Evolutionary conservation across 2,329 filamentous ascomycete species (phyloP), one percentile per base, ranked within the genome.

Genomic region (Penicillium brevicompactum): DNA sequence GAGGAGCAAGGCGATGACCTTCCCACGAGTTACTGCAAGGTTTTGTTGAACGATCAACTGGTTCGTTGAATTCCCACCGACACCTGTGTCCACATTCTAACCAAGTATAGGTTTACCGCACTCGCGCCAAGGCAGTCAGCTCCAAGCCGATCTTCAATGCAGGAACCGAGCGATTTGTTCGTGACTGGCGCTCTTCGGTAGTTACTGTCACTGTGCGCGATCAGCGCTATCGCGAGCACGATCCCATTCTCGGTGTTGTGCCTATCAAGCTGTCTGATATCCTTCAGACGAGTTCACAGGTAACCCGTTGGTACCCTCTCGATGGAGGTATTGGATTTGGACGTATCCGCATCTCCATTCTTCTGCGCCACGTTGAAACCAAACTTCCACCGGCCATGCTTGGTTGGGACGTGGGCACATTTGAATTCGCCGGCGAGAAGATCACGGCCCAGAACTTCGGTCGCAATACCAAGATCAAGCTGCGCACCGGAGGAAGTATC

Each of bases 131-230:
- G 79, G 92, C 92, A 4, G 89, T 96, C 7, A 95, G 90, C 34
- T 95, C 91, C 49, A 92, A 95, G 71, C 94, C 94, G 1, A 97
- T 97, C 61, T 97, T 96, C 82, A 97, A 97, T 65, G 92, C 94
- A 3, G 93, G 93, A 56, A 97, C 92, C 0, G 94, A 99, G 70
- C 85, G 89, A 11, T 97, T 97, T 66, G 79, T 97, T 30, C 88
- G 93, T 21, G 93, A 99, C 69, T 99, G 94, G 94, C 84, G 91
- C 60, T 94, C 90, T 16, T 83, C 85, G 44, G 89, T 97, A 54
- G 83, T 96, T 51, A 97, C 92, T 0, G 82, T 97, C 47, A 90
- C 91, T 1, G 92, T 97, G 14, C 88, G 94, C 24, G 93, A 97
- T 70, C 87, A 89, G 10, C 86, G 93, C 32, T 90, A 97, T 73